Percentiles rank a stretch among this genome's conserved stretches.
phyloP scores from a whole-genome alignment of 176 grass and related monocot species.

The Panicum miliaceum region DNA sequence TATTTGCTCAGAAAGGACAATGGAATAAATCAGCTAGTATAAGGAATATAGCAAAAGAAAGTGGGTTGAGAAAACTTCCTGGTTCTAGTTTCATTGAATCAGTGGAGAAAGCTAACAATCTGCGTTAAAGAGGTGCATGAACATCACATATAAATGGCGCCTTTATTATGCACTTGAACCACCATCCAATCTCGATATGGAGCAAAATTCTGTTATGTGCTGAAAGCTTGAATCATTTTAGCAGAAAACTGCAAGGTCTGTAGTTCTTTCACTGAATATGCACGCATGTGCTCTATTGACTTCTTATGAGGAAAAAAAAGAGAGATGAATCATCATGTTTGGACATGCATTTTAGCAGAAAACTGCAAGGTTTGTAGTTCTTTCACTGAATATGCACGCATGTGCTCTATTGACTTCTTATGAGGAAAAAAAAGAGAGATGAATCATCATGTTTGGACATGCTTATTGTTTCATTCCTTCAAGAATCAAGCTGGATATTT shows the following conservation, averaged over 20 bases:
- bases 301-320: neutral
- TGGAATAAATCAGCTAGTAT: constrained; percentile 62
- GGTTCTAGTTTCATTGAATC: constrained; percentile 68
- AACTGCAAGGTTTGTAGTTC: neutral
- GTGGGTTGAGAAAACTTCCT: constrained; percentile 54
- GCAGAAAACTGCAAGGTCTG: neutral
- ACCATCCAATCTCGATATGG: neutral
- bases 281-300: neutral
- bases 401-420: neutral
- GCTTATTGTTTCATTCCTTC: neutral
- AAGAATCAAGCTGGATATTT: constrained; percentile 2
- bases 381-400: neutral
- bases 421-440: neutral
- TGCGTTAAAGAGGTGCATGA: constrained; percentile 7
- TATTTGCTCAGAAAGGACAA: constrained; percentile 58
- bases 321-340: neutral
- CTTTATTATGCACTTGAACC: neutral
- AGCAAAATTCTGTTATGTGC: constrained; percentile 1
- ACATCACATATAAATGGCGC: neutral
- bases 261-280: neutral
- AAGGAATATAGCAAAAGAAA: constrained; percentile 48
- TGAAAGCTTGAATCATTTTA: neutral
- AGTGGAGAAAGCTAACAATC: constrained; percentile 34
- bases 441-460: neutral
- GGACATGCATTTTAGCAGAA: neutral